Conservation (phyloP, 2,329 filamentous ascomycete genomes). For the Fusarium mangiferae region DNA sequence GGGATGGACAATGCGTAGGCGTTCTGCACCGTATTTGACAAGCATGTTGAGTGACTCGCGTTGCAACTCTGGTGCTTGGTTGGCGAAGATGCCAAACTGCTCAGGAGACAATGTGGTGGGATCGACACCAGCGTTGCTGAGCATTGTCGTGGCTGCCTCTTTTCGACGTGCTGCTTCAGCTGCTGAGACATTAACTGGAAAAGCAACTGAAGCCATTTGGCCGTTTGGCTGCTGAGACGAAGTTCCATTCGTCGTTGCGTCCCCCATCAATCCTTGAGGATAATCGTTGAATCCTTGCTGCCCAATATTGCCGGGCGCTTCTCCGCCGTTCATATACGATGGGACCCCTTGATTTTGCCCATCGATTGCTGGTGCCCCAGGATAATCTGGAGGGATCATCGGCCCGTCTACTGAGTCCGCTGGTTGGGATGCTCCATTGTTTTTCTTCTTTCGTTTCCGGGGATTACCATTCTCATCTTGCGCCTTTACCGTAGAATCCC, state of each 20-base stretch:
- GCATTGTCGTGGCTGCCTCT: constrained; percentile 59
- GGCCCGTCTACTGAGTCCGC: constrained; percentile 12
- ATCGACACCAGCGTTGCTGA: constrained; percentile 60
- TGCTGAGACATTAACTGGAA: constrained; percentile 51
- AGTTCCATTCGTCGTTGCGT: constrained; percentile 9
- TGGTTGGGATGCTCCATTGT: constrained; percentile 32
- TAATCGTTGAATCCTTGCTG: constrained; percentile 28
- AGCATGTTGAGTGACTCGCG: constrained; percentile 66
- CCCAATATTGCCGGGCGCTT: not conserved
- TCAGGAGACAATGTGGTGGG: constrained; percentile 63
- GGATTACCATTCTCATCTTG: constrained; percentile 42
- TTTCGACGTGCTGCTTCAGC: constrained; percentile 62
- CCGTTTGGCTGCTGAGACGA: constrained; percentile 7
- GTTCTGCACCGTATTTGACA: constrained; percentile 66
- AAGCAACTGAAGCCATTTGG: constrained; percentile 27
- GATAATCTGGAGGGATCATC: constrained; percentile 25
- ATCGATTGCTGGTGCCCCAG: constrained; percentile 5
- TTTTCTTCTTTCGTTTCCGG: constrained; percentile 46
- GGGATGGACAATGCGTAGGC: constrained; percentile 67
- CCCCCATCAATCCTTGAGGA: constrained; percentile 28
- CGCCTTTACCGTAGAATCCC: constrained; percentile 33
- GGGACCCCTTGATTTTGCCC: constrained; percentile 6
- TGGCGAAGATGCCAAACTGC: constrained; percentile 69
- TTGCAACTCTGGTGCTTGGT: constrained; percentile 67
- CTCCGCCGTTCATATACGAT: constrained; percentile 14